Conservation (phyloP, 2,329 filamentous ascomycete species). For the Trichophyton mentagrophytes region DNA sequence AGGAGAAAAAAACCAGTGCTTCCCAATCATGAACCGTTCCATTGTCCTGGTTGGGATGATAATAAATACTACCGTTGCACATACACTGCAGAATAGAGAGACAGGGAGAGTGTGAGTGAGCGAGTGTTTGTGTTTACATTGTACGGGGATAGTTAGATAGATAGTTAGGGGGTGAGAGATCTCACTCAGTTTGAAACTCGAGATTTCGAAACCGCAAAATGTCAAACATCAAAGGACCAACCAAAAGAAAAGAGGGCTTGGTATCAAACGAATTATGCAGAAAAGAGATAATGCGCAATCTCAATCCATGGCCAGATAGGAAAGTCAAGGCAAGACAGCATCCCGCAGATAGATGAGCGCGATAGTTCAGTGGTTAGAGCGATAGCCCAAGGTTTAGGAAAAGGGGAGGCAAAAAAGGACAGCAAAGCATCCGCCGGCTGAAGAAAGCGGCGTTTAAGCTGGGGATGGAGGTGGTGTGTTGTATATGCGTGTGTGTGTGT, state of each 20-base stretch:
- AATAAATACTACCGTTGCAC: conserved; percentile 4
- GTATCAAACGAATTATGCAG: not conserved
- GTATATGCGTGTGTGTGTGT: no score
- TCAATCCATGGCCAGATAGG: not conserved
- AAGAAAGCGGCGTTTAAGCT: not conserved
- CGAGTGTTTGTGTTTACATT: not conserved
- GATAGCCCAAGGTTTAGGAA: not conserved
- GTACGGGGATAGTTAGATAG: not conserved
- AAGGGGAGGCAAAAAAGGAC: not conserved
- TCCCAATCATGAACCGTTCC: conserved; percentile 3
- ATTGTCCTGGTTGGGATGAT: not conserved
- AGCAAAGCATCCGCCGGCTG: not conserved
- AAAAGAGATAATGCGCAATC: not conserved
- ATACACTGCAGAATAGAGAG: not conserved
- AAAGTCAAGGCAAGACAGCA: not conserved
- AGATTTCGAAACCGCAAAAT: not conserved
- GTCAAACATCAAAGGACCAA: not conserved
- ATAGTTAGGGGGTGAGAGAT: not conserved
- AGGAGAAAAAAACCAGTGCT: not conserved
- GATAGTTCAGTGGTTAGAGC: not conserved
- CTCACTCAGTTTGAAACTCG: not conserved
- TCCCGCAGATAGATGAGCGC: not conserved
- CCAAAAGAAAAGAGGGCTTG: not conserved
- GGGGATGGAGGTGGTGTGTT: not conserved
- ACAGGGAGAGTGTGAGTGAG: no score